A percentile compares a stretch with the other conserved stretches of the same genome.
Evolutionary conservation across 73 alveolate genomes (phyloP).

Genomic region (Urostyla sp.): DNA sequence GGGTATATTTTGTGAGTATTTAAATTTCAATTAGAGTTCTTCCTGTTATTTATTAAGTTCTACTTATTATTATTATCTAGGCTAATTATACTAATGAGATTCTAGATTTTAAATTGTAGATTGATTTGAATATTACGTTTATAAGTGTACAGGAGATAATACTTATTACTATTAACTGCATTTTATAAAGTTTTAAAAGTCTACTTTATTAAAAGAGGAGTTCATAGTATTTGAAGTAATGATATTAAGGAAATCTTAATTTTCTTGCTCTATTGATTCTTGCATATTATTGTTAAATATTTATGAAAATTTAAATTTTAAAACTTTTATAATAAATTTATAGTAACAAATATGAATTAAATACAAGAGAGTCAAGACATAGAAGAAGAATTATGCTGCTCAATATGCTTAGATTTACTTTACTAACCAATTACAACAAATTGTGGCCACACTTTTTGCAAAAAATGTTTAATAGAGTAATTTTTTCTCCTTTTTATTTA

Average conservation of each 20-base stretch:
- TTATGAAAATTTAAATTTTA: not conserved
- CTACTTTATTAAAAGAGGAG: too few relatives aligned
- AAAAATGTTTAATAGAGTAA: constrained; percentile 38
- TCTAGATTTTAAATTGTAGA: too few relatives aligned
- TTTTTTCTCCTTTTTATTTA: not conserved
- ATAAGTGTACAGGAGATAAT: not conserved
- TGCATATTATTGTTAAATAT: not conserved
- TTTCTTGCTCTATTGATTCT: too few relatives aligned
- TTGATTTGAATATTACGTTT: not conserved
- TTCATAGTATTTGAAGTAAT: too few relatives aligned
- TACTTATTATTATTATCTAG: too few relatives aligned
- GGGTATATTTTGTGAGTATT: too few relatives aligned
- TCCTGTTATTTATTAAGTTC: too few relatives aligned
- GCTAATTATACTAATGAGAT: not conserved
- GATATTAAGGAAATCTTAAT: too few relatives aligned
- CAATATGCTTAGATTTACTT: constrained; percentile 48
- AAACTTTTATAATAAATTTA: constrained; percentile 1
- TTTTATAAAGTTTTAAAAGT: too few relatives aligned
- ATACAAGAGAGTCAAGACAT: not conserved
- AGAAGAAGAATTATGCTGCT: constrained; percentile 54
- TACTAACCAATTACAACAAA: constrained; percentile 49
- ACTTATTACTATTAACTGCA: not conserved
- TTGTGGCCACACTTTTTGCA: constrained; percentile 64
- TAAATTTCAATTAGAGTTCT: too few relatives aligned
- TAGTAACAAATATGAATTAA: not conserved